phyloP scores from a whole-genome alignment of 345 rosid genomes.

The Eucalyptus pumila region DNA sequence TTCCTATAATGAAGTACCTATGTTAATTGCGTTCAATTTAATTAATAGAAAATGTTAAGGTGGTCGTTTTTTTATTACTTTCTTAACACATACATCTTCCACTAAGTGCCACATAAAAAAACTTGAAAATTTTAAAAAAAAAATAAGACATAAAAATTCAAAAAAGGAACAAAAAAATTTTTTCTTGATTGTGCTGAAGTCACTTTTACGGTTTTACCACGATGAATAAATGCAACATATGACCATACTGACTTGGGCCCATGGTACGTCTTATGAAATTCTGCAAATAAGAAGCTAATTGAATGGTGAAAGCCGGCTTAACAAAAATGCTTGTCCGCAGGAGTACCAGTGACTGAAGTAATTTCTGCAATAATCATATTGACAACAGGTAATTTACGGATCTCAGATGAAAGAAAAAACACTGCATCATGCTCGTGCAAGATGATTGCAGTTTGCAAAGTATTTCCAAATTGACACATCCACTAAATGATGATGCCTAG shows the following conservation, averaged over 20 bases:
- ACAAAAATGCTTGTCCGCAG: background rate
- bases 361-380: background rate
- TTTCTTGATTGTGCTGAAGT: background rate
- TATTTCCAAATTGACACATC: background rate
- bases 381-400: background rate
- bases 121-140: too few species aligned
- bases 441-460: background rate
- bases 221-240: background rate
- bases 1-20: accelerated
- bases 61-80: too few species aligned
- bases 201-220: background rate
- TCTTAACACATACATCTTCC: too few species aligned
- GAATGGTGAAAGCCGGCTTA: background rate
- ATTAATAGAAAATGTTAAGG: too few species aligned
- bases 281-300: background rate
- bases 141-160: too few species aligned
- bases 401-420: background rate
- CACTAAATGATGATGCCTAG: background rate
- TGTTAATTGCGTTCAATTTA: accelerated
- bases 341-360: background rate
- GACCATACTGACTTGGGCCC: background rate
- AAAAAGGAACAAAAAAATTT: too few species aligned
- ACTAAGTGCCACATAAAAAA: too few species aligned
- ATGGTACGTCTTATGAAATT: background rate
- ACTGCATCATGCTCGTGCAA: background rate